Evolutionary conservation across 2,329 filamentous ascomycete species (phyloP), one percentile per base, ranked within the genome.

Genomic region (Epichloe elymi): DNA sequence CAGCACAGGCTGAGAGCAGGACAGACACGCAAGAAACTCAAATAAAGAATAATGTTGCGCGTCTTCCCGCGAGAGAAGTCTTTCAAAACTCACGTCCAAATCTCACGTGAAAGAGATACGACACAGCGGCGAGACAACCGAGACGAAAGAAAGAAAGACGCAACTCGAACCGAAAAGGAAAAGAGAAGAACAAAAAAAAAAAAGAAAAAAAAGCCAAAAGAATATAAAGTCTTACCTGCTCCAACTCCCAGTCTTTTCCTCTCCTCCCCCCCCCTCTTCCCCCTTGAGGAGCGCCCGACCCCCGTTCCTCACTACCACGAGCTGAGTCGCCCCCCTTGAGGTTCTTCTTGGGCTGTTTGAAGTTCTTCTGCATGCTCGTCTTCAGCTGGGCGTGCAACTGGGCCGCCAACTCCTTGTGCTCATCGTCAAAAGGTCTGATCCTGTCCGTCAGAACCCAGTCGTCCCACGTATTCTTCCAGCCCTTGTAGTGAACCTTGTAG

Each of bases 391-490:
- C 78, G 59, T 82, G 77, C 33, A 90, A 74, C 66, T 86, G 83
- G 51, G 75, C 74, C 20, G 91, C 89, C 38, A 98, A 78, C 64
- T 95, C 88, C 63, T 88, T 87, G 70, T 97, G 96, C 70, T 97
- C 93, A 51, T 95, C 88, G 48, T 84, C 95, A 65, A 91, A 85
- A 71, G 96, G 96, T 63, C 90, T 85, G 54, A 98, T 84, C 58
- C 93, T 87, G 66, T 97, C 91, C 68, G 89, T 83, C 20, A 87
- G 81, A 43, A 97, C 93, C 91, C 91, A 97, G 71, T 98, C 93
- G 71, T 98, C 93, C 93, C 93, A 98, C 77, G 89, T 96, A 67
- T 91, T 90, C 75, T 98, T 98, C 93, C 93, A 98, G 63, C 93
- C 93, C 70, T 97, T 97, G 74, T 98, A 98, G 70, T 98, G 93